phyloP scores from a whole-genome alignment of 176 grass and related monocot genomes.

The Tillandsia fasciculata region DNA sequence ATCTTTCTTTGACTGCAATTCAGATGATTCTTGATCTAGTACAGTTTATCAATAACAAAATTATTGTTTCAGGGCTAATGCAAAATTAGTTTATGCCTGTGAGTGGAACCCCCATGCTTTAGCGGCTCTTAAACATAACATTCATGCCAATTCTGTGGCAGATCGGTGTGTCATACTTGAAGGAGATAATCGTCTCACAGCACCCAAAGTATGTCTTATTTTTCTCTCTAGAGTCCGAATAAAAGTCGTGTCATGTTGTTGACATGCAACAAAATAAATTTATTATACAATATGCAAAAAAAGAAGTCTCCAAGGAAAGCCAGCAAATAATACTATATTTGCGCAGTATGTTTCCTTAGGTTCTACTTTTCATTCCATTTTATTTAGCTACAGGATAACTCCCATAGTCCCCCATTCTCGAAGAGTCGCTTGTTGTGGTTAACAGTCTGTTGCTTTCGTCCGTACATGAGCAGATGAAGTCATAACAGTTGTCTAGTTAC shows the following conservation, averaged over 20 bases:
- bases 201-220: conserved; percentile 56
- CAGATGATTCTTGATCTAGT: neutral
- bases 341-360: neutral
- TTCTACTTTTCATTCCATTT: neutral
- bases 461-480: neutral
- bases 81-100: conserved; percentile 91
- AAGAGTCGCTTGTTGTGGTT: neutral
- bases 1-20: neutral
- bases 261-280: too few relatives aligned
- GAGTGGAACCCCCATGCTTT: conserved; percentile 92
- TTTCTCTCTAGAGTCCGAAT: neutral
- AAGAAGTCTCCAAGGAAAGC: too few relatives aligned
- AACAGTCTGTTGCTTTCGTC: neutral
- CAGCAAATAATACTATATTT: neutral
- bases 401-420: too few relatives aligned
- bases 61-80: conserved; percentile 50
- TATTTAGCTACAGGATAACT: neutral
- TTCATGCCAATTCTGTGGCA: conserved; percentile 51
- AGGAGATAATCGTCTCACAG: conserved; percentile 79
- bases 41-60: conserved; percentile 1
- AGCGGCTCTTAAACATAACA: conserved; percentile 60
- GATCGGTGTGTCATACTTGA: conserved; percentile 77
- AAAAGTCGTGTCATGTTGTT: too few relatives aligned
- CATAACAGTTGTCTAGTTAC: neutral
- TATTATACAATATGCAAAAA: too few relatives aligned